These are phyloP conservation scores for Kickxella alabastrina DNA, from an alignment of 192 early-diverging fungal species.

Conservation along the genomic window DNA sequence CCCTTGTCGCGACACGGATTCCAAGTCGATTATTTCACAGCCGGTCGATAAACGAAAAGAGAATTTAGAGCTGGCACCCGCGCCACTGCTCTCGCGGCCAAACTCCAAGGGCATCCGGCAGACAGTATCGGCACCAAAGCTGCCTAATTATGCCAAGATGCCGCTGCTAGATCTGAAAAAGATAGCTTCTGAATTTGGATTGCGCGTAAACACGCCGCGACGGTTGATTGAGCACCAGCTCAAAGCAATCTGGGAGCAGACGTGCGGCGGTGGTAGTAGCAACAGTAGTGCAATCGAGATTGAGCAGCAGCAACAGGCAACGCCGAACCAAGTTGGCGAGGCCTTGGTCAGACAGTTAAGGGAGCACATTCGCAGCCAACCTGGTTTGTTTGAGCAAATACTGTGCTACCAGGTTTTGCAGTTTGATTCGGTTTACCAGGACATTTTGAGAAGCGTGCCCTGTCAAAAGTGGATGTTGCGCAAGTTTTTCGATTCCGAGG, in stretches of 20 bases:
- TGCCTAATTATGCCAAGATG: conserved; percentile 11
- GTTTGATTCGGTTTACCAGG: conserved; percentile 17
- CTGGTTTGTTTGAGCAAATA: conserved; percentile 13
- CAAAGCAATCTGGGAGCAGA: conserved; percentile 15
- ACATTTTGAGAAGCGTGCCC: conserved; percentile 1
- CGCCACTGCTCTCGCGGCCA: no score
- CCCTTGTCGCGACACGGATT: no score
- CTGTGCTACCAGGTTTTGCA: conserved; percentile 29
- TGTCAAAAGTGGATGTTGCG: conserved; percentile 20
- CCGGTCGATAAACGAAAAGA: no score
- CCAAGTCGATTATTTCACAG: no score
- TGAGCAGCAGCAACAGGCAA: no score
- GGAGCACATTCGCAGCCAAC: conserved; percentile 16
- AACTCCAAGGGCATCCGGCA: no score
- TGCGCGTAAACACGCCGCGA: conserved; percentile 13
- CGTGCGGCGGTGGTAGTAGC: no score
- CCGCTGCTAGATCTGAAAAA: conserved; percentile 3
- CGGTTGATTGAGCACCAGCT: conserved; percentile 24
- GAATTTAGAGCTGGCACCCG: no score
- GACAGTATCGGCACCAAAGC: no score
- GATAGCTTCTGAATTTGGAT: conserved; percentile 10
- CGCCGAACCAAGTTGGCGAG: no score
- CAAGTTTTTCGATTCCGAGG: conserved; percentile 26
- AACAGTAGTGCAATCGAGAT: no score
- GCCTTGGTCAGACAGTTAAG: conserved; percentile 1